Evolutionary conservation across 768 basidiomycete genomes (phyloP), one percentile per base, ranked within the genome.

Genomic region (Galerina sulciceps): DNA sequence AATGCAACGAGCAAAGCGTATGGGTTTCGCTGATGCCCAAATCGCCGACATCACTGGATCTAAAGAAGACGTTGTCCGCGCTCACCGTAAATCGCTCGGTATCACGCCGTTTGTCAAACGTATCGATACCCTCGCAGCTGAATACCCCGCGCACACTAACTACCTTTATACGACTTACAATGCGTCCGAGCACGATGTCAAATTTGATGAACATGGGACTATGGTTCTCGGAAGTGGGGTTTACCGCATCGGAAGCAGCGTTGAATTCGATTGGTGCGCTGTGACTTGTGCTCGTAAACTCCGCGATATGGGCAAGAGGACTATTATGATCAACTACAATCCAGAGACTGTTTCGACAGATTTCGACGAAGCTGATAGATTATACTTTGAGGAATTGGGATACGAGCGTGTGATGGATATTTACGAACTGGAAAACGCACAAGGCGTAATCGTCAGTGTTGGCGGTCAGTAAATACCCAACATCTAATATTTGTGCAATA

Each of bases 191-290:
- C 97, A 99, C 65, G 97, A 99, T 67, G 90, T 99, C 71, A 85
- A 92, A 18, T 99, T 99, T 70, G 81, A 96, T 68, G 96, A 99
- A 66, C 86, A 97, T 64, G 97, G 97, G 42, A 99, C 95, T n/a
- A 97, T 99, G 93, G 96, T 99, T 20, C 88, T 99, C 20, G 97
- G 97, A 22, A 93, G 91, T 59, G 97, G 97, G 66, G 97, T 99
- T 18, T 99, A 99, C 77, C 90, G 97, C 59, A 99, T 99, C 65
- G 97, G 97, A 45, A 94, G 91, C 74, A 95, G 93, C 63, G 97
- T 99, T 70, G 97, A 99, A 80, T 99, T 99, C 72, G 97, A 99
- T 73, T 99, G 97, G 97, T 99, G 97, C 73, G 96, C 97, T n/a
- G 97, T 99, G 40, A 98, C 96, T 1, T 99, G 96, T 72, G 94